These are phyloP conservation scores for Mycena indigotica DNA, from an alignment of 768 basidiomycete species.

Conservation along the genomic window DNA sequence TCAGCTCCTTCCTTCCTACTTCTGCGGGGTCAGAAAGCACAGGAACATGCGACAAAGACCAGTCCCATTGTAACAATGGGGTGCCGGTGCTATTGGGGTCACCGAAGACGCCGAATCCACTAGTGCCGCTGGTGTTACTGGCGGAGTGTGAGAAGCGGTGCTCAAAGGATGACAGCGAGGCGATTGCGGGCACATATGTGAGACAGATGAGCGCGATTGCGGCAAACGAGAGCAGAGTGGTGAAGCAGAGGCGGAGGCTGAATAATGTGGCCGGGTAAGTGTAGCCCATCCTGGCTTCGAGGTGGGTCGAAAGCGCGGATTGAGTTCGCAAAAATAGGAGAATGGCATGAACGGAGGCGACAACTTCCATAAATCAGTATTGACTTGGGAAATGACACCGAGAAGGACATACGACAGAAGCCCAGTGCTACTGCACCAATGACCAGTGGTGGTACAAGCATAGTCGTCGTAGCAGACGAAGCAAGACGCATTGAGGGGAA, in stretches of 20 bases:
- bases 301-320: not conserved
- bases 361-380: not conserved
- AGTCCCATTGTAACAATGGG: not conserved
- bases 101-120: not conserved
- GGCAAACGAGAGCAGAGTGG: not conserved
- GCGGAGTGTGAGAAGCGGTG: not conserved
- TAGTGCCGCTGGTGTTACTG: not conserved
- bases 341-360: not conserved
- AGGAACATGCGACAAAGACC: not conserved
- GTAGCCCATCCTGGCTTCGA: not conserved
- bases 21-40: not conserved
- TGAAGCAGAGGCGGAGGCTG: not conserved
- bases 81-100: not conserved
- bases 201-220: not conserved
- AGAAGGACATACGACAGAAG: not conserved
- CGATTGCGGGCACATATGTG: not conserved
- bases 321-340: not conserved
- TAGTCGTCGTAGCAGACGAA: not conserved
- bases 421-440: not conserved
- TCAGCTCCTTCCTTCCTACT: not conserved
- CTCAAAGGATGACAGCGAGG: not conserved
- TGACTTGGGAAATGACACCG: not conserved
- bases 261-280: not conserved
- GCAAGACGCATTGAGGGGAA: not conserved
- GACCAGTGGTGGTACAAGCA: not conserved